Conservation (phyloP, 2,329 filamentous ascomycete genomes). For the Amauroascus verrucosus region DNA sequence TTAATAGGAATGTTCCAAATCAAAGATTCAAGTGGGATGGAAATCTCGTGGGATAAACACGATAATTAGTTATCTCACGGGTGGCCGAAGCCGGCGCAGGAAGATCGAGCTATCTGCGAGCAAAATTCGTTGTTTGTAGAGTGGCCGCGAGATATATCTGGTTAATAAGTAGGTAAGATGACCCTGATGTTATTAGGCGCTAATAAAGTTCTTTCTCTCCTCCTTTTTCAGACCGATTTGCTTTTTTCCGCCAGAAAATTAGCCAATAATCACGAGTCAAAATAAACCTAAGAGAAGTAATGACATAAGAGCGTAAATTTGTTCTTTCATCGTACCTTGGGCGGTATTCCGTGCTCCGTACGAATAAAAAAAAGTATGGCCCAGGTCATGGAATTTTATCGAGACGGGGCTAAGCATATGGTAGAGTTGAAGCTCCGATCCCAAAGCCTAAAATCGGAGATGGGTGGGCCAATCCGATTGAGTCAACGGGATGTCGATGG, state of each 20-base stretch:
- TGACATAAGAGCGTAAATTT: constrained; percentile 10
- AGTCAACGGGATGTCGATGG: background rate
- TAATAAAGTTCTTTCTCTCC: constrained; percentile 11
- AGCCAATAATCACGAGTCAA: constrained; percentile 1
- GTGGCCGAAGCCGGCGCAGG: background rate
- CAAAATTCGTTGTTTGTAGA: constrained; percentile 5
- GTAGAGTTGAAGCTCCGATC: constrained; percentile 11
- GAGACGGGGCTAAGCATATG: constrained; percentile 6
- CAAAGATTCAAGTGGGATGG: background rate
- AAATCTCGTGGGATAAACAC: background rate
- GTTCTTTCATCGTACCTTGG: background rate
- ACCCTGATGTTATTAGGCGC: constrained; percentile 10
- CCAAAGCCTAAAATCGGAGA: constrained; percentile 10
- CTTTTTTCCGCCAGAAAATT: constrained; percentile 5
- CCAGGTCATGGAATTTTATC: constrained; percentile 2
- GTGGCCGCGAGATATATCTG: constrained; percentile 4
- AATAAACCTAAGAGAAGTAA: constrained; percentile 1
- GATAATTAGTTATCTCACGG: background rate
- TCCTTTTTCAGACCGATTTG: constrained; percentile 2
- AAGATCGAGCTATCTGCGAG: constrained; percentile 2
- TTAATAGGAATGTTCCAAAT: constrained; percentile 1
- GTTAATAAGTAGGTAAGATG: constrained; percentile 3
- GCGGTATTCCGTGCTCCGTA: background rate
- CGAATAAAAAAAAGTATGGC: constrained; percentile 2
- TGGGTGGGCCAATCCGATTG: constrained; percentile 8